Percentiles rank a stretch among this genome's conserved stretches.
phyloP scores from a whole-genome alignment of 352 stramenopile species.

The Globisporangium abappressorium region DNA sequence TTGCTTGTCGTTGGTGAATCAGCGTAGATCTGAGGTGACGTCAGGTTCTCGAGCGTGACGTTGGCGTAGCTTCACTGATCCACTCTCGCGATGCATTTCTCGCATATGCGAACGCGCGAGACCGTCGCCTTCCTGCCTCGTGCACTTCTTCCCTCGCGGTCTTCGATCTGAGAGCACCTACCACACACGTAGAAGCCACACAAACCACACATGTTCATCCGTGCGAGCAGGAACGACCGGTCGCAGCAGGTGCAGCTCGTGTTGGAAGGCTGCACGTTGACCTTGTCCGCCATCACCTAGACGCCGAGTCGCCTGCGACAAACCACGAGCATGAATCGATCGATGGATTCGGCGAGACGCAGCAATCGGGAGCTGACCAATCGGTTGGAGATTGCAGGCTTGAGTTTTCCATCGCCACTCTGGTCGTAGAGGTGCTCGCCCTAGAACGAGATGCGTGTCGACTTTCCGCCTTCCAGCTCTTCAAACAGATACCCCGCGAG shows the following conservation, averaged over 20 bases:
- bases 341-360: not conserved
- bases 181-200: slow-evolving; percentile 18
- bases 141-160: slow-evolving; percentile 1
- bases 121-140: not conserved
- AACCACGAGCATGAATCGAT: slow-evolving; percentile 2
- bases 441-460: slow-evolving; percentile 39
- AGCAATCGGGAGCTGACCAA: not conserved
- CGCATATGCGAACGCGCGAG: slow-evolving; percentile 5
- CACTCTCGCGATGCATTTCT: slow-evolving; percentile 7
- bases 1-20: not conserved
- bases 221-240: slow-evolving; percentile 4
- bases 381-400: not conserved
- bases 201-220: slow-evolving; percentile 9
- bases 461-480: slow-evolving; percentile 26
- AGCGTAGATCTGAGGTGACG: not conserved
- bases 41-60: slow-evolving; percentile 5
- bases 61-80: slow-evolving; percentile 5
- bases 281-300: slow-evolving; percentile 8
- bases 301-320: slow-evolving; percentile 3
- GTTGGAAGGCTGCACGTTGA: slow-evolving; percentile 12
- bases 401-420: not conserved
- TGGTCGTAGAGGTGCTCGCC: slow-evolving; percentile 24
- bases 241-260: slow-evolving; percentile 5
- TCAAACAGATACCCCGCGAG: slow-evolving; percentile 38
- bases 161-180: slow-evolving; percentile 9